Percentiles rank a stretch among this genome's conserved stretches.
phyloP scores from a whole-genome alignment of 768 basidiomycete genomes.

The Trametes villosa region DNA sequence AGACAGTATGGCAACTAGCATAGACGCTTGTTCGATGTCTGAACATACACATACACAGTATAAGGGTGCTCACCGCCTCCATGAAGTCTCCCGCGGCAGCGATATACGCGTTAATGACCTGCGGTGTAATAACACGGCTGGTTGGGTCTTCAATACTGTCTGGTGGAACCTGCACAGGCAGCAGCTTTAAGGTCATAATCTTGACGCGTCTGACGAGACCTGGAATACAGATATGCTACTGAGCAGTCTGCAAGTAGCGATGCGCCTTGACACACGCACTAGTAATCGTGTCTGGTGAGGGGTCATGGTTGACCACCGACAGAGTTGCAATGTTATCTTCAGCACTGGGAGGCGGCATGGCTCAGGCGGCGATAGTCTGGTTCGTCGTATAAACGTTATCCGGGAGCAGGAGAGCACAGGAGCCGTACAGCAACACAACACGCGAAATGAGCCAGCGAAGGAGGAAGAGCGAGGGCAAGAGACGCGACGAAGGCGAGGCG shows the following conservation, averaged over 20 bases:
- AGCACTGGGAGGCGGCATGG: slow-evolving; percentile 13
- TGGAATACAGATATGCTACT: slow-evolving; percentile 38
- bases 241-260: neutral
- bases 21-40: neutral
- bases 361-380: neutral
- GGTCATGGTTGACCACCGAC: slow-evolving; percentile 38
- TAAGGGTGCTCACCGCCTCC: slow-evolving; percentile 66
- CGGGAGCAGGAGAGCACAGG: too few relatives aligned
- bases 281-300: slow-evolving; percentile 73
- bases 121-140: slow-evolving; percentile 81
- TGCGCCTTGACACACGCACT: slow-evolving; percentile 50
- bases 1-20: slow-evolving; percentile 80
- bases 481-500: neutral
- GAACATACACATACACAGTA: neutral
- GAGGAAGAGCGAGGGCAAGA: neutral
- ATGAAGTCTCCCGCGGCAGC: slow-evolving; percentile 86
- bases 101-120: slow-evolving; percentile 75
- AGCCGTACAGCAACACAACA: neutral
- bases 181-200: slow-evolving; percentile 70
- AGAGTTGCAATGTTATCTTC: slow-evolving; percentile 43
- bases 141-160: slow-evolving; percentile 72
- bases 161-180: slow-evolving; percentile 81
- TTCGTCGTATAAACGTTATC: too few relatives aligned
- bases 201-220: slow-evolving; percentile 83
- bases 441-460: neutral